Percentiles rank a stretch among this genome's conserved stretches.
Evolutionary conservation across 1,139 yeast genomes (phyloP).

Genomic region (Geotrichum histeridarum): DNA sequence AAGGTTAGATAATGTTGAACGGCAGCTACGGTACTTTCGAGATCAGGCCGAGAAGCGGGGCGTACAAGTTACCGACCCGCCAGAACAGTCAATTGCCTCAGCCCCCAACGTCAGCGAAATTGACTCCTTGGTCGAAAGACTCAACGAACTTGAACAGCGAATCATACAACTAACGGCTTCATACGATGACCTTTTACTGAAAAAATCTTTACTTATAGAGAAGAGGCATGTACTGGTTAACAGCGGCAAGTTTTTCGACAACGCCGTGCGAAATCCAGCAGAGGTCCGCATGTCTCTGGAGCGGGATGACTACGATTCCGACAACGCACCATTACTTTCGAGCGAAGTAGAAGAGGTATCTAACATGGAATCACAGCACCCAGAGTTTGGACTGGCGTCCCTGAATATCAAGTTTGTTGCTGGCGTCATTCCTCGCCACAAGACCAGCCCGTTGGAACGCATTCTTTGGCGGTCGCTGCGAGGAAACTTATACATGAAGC

Average conservation of each 20-base stretch:
- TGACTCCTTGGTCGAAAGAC: slow-evolving; percentile 67
- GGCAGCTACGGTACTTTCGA: slow-evolving; percentile 45
- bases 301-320: slow-evolving; percentile 32
- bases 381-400: slow-evolving; percentile 23
- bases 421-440: slow-evolving; percentile 75
- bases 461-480: slow-evolving; percentile 90
- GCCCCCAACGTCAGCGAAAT: slow-evolving; percentile 59
- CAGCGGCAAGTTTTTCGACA: slow-evolving; percentile 60
- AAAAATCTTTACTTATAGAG: slow-evolving; percentile 56
- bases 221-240: slow-evolving; percentile 64
- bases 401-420: slow-evolving; percentile 58
- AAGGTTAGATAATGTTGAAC: slow-evolving; percentile 55
- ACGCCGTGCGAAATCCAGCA: slow-evolving; percentile 30
- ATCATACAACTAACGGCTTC: slow-evolving; percentile 53
- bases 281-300: slow-evolving; percentile 31
- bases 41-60: slow-evolving; percentile 30
- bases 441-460: slow-evolving; percentile 68
- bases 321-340: slow-evolving; percentile 35
- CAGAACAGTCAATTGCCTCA: slow-evolving; percentile 31
- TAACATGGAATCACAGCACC: not conserved
- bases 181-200: slow-evolving; percentile 48
- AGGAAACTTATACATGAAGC: slow-evolving; percentile 78
- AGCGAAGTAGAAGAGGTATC: slow-evolving; percentile 20
- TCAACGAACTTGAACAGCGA: slow-evolving; percentile 57
- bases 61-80: slow-evolving; percentile 29